Evolutionary conservation across 2,329 filamentous ascomycete species (phyloP), one percentile per base, ranked within the genome.

Genomic region (Periconia macrospinosa): DNA sequence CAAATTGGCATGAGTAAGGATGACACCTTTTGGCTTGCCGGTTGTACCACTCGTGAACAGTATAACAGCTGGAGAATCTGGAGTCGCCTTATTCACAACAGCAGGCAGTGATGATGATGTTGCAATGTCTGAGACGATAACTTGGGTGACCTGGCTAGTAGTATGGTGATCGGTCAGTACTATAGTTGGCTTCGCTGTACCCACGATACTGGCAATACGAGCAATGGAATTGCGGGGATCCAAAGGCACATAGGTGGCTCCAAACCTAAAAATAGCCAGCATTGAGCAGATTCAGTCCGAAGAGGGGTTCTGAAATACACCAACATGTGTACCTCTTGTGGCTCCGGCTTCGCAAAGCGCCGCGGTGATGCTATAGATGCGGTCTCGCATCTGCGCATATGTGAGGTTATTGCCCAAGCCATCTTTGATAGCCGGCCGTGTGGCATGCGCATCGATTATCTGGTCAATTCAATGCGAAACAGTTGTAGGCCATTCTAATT

Each of bases 11-110:
- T 89, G 86, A 9, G 81, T 82, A 55, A 86, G 83, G 19, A 85
- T 82, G 14, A 86, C 81, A 1, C 83, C 85, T 52, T 84, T 83
- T 0, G 83, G 81, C 42, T 76, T 78, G 45, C 79, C 79, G 1
- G 82, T 81, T 0, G 81, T 82, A 0, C 82, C 81, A 3, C 80
- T 81, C 0, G 80, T 81, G 55, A 86, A 84, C 3, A 89, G 78
- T 2, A 86, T 76, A 59, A 84, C 87, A 0, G 85, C 84, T 2
- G 41, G 2, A n/a, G 7, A 8, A 11, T n/a, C 5, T n/a, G 41
- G n/a, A 5, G 3, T 40, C 5, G 35, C 35, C 14, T 15, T 3
- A 10, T 42, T 42, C 17, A 19, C n/a, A n/a, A 42, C 5, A 19
- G 2, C 2, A 5, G 35, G 10, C 6, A 13, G 3, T 3, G 14